Evolutionary conservation across 352 stramenopile genomes (phyloP), one percentile per base, ranked within the genome.

Genomic region (Phytophthora fragariae): DNA sequence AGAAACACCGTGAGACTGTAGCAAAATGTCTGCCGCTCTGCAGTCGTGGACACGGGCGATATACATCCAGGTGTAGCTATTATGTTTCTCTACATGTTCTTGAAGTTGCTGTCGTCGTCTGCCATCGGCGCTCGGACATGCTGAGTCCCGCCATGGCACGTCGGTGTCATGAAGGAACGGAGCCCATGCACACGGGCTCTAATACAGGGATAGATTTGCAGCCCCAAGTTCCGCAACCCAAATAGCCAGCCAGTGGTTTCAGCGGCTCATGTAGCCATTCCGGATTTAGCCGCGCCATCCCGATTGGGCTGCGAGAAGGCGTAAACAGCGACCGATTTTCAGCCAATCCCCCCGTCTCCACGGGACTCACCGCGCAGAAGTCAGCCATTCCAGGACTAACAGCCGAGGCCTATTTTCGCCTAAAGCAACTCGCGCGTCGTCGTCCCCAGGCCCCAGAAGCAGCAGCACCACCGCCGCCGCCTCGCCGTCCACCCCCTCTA

Each of bases 361-460:
- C 56, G 17, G 57, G 47, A 62, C 65, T 57, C 64, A 65, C 17
- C 12, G 37, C 44, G 41, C 41, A 49, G 41, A 49, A 49, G 39
- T 24, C 37, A 69, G 41, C 60, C 47, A 75, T 66, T 75, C 50
- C 69, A 63, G 39, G 31, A 52, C 41, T 65, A 68, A 76, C 69
- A 12, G 24, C 54, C 24, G 21, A 46, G 63, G 57, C 65, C 57
- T 68, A 72, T 76, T 76, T 63, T 70, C 53, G 50, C 37, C 17
- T 35, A 44, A 5, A 50, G 63, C 55, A 31, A 17, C 17, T 24
- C 54, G 2, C 54, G 9, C 31, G 33, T 37, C 39, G 27, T 10
- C 15, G 41, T 10, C 41, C 41, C 41, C 14, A 19, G 17, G 41
- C 41, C 5, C 41, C 41, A 50, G 12, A 7, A 50, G 41, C 41